These are phyloP conservation scores for Hypoxylon rubiginosum DNA, from an alignment of 2,329 filamentous ascomycete genomes.

Conservation along the genomic window DNA sequence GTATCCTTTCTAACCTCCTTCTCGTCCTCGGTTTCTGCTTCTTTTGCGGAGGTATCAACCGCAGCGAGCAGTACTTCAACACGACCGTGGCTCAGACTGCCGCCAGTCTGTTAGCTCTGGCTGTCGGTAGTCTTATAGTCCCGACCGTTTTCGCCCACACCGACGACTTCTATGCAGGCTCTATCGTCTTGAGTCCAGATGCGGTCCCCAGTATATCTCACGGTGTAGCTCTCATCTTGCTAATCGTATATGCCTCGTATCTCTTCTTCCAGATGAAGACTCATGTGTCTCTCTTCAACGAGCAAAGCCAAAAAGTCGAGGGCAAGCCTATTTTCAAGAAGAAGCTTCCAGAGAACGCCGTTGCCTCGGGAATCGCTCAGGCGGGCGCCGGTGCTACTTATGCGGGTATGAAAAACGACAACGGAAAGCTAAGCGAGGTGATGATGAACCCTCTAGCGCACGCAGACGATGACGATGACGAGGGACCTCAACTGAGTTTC, in stretches of 20 bases:
- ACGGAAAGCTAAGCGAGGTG: slow-evolving; percentile 61
- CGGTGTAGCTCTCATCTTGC: slow-evolving; percentile 82
- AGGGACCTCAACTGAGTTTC: slow-evolving; percentile 81
- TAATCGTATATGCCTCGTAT: slow-evolving; percentile 86
- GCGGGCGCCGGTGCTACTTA: slow-evolving; percentile 35
- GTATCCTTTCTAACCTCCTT: slow-evolving; percentile 90
- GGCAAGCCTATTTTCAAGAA: slow-evolving; percentile 46
- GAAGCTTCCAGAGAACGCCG: slow-evolving; percentile 39
- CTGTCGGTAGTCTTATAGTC: slow-evolving; percentile 86
- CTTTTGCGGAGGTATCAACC: slow-evolving; percentile 85
- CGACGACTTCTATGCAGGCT: slow-evolving; percentile 55
- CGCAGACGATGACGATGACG: slow-evolving; percentile 75
- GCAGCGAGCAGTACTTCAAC: slow-evolving; percentile 90
- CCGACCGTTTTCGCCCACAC: slow-evolving; percentile 84
- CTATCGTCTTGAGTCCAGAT: slow-evolving; percentile 64
- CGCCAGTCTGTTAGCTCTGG: slow-evolving; percentile 82
- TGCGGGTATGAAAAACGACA: slow-evolving; percentile 46
- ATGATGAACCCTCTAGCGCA: slow-evolving; percentile 57
- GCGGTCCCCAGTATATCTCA: slow-evolving; percentile 76
- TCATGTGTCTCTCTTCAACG: slow-evolving; percentile 83
- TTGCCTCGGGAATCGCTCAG: slow-evolving; percentile 46
- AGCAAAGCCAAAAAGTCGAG: slow-evolving; percentile 79
- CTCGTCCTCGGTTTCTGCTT: slow-evolving; percentile 94
- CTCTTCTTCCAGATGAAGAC: slow-evolving; percentile 93
- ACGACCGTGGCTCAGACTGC: slow-evolving; percentile 92